These are phyloP conservation scores for Solanum hybrid DNA, from an alignment of 305 asterid species.

Conservation along the genomic window DNA sequence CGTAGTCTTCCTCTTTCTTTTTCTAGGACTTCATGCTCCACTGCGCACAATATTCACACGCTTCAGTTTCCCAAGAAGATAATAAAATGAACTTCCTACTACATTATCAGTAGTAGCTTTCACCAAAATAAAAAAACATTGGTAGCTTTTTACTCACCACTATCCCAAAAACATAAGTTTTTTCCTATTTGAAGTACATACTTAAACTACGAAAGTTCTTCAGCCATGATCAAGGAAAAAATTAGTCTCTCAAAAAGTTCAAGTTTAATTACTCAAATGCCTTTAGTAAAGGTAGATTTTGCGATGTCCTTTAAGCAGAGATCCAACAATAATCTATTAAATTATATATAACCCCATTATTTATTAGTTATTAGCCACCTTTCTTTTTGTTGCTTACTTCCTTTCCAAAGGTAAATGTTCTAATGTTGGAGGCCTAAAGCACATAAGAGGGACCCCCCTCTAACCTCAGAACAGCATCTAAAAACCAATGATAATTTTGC, in stretches of 20 bases:
- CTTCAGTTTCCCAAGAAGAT: background rate
- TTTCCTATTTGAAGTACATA: background rate
- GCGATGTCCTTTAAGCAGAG: background rate
- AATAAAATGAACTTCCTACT: background rate
- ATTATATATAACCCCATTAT: background rate
- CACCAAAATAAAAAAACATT: background rate
- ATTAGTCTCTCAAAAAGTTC: background rate
- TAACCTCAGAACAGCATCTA: background rate
- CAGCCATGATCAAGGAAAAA: background rate
- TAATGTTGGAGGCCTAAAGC: background rate
- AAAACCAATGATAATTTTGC: background rate
- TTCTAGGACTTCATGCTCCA: slow-evolving; percentile 69
- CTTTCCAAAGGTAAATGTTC: background rate
- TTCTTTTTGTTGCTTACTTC: background rate
- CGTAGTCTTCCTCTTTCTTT: slow-evolving; percentile 50
- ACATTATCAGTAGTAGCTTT: background rate
- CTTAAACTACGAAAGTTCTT: background rate
- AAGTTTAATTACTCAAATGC: background rate
- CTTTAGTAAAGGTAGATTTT: background rate
- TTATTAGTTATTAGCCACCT: background rate
- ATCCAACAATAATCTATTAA: background rate
- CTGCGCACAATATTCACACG: slow-evolving; percentile 24
- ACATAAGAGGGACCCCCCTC: background rate
- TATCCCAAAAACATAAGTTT: background rate
- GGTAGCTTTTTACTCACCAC: background rate